These are phyloP conservation scores for Pseudonectria foliicola DNA, from an alignment of 2,329 filamentous ascomycete species.

Conservation along the genomic window DNA sequence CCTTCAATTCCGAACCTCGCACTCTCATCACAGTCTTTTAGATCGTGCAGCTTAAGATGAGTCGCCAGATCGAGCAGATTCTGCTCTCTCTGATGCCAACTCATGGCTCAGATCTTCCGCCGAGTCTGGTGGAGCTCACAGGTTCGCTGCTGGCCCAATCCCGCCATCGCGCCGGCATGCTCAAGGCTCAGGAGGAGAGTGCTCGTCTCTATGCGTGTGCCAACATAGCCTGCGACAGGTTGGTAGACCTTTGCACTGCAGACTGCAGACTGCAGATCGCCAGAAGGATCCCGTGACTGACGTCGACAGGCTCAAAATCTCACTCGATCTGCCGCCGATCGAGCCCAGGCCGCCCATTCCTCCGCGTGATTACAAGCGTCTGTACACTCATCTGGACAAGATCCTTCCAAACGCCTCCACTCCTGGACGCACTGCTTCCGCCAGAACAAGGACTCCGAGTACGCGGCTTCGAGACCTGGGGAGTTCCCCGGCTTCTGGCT, in stretches of 20 bases:
- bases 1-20: no score
- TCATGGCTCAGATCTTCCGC: slow-evolving; percentile 58
- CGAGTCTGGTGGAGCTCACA: slow-evolving; percentile 63
- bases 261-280: no score
- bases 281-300: not conserved
- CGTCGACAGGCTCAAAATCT: slow-evolving; percentile 58
- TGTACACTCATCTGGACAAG: slow-evolving; percentile 73
- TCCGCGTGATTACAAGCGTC: slow-evolving; percentile 73
- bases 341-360: slow-evolving; percentile 70
- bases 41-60: slow-evolving; percentile 45
- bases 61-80: slow-evolving; percentile 64
- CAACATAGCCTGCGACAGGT: slow-evolving; percentile 85
- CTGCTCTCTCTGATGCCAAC: slow-evolving; percentile 69
- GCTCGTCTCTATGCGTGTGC: slow-evolving; percentile 79
- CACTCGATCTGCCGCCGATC: slow-evolving; percentile 69
- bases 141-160: slow-evolving; percentile 73
- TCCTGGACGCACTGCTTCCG: slow-evolving; percentile 24
- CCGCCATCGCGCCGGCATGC: slow-evolving; percentile 63
- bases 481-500: slow-evolving; percentile 19
- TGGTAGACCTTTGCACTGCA: slow-evolving; percentile 7
- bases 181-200: slow-evolving; percentile 83
- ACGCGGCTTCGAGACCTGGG: slow-evolving; percentile 23
- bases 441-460: slow-evolving; percentile 26
- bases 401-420: slow-evolving; percentile 47
- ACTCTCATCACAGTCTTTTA: no score